phyloP scores from a whole-genome alignment of 768 basidiomycete genomes.

The Mrakia hoshinonis region DNA sequence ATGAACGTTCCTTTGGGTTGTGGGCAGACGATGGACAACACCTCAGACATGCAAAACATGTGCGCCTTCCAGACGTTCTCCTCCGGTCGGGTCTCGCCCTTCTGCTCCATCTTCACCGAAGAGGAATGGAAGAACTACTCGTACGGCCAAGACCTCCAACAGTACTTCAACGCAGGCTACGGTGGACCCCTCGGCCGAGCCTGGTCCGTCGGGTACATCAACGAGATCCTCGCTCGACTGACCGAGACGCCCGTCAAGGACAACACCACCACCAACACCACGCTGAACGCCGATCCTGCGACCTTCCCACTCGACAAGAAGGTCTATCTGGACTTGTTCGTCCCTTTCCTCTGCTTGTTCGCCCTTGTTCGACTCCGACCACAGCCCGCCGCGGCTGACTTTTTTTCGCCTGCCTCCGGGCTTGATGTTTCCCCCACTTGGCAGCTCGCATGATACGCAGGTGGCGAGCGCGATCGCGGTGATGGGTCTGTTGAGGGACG shows the following conservation, averaged over 20 bases:
- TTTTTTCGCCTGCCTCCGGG: neutral
- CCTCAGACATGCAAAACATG: slow-evolving; percentile 53
- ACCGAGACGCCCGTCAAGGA: slow-evolving; percentile 51
- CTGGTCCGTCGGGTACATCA: slow-evolving; percentile 52
- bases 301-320: slow-evolving; percentile 39
- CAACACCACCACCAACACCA: slow-evolving; percentile 77
- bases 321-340: slow-evolving; percentile 59
- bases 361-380: too few relatives aligned
- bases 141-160: slow-evolving; percentile 54
- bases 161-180: slow-evolving; percentile 17
- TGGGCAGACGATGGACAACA: slow-evolving; percentile 49
- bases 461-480: slow-evolving; percentile 33
- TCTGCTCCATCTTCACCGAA: slow-evolving; percentile 80
- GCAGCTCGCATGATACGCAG: slow-evolving; percentile 1
- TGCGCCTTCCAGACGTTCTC: slow-evolving; percentile 63
- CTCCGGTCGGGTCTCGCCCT: slow-evolving; percentile 44
- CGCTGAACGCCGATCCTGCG: slow-evolving; percentile 52
- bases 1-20: neutral
- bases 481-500: slow-evolving; percentile 41
- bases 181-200: slow-evolving; percentile 22
- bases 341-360: neutral
- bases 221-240: slow-evolving; percentile 74
- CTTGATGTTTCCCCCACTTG: neutral
- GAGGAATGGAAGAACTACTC: slow-evolving; percentile 91
- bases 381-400: too few relatives aligned